Conservation (phyloP, 2,329 filamentous ascomycete species). For the Alternaria alternata region DNA sequence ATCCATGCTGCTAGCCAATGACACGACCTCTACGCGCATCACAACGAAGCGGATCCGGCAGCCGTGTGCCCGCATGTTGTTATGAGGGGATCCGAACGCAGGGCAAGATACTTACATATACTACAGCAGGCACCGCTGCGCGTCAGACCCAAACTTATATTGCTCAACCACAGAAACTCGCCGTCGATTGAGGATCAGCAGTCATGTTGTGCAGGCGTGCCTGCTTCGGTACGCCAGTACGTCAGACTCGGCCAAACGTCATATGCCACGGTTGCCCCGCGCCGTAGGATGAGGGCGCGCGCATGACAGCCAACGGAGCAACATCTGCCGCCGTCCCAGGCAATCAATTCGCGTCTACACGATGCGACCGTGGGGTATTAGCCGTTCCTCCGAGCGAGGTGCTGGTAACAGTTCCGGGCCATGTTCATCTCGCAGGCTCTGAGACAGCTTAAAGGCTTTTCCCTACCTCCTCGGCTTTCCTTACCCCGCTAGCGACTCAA, state of each 20-base stretch:
- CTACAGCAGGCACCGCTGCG: background rate
- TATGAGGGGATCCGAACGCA: conserved; percentile 14
- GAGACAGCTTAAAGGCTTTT: conserved; percentile 23
- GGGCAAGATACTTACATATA: conserved; percentile 6
- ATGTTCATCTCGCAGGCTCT: conserved; percentile 16
- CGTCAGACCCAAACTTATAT: background rate
- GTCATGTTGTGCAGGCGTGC: background rate
- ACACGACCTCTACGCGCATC: background rate
- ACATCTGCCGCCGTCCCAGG: conserved; percentile 16
- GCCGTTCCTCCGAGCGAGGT: conserved; percentile 22
- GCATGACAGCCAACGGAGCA: conserved; percentile 17
- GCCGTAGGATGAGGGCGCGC: conserved; percentile 14
- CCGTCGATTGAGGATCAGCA: background rate
- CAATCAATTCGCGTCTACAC: conserved; percentile 20
- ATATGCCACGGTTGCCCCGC: conserved; percentile 21
- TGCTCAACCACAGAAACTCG: background rate
- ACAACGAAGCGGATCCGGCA: conserved; percentile 13
- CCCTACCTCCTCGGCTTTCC: conserved; percentile 35
- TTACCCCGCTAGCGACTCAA: conserved; percentile 42
- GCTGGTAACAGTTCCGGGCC: conserved; percentile 21
- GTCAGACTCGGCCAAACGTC: conserved; percentile 14
- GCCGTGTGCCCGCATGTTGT: background rate
- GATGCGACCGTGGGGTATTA: conserved; percentile 20
- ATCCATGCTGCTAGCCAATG: background rate
- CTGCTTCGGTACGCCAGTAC: background rate